These are phyloP conservation scores for Pichia sp. DNA, from an alignment of 1,139 yeast species.

Conservation along the genomic window DNA sequence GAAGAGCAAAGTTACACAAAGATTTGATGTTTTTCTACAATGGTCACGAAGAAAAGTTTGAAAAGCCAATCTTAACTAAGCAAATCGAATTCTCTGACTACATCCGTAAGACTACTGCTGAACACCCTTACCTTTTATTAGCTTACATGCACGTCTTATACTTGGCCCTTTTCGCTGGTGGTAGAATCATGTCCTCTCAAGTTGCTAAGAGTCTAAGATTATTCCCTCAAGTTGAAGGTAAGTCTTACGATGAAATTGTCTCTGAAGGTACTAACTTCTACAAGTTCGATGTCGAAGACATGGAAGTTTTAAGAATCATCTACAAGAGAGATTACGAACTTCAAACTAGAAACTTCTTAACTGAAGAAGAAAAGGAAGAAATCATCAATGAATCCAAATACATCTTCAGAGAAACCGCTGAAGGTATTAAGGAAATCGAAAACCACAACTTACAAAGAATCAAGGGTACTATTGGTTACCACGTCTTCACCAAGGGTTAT, in stretches of 20 bases:
- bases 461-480: constrained; percentile 55
- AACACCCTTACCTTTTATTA: constrained; percentile 67
- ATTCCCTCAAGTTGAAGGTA: constrained; percentile 70
- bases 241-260: constrained; percentile 60
- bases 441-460: constrained; percentile 57
- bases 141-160: constrained; percentile 91
- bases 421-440: constrained; percentile 65
- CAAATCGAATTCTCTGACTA: constrained; percentile 65
- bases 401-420: constrained; percentile 62
- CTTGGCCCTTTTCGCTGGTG: constrained; percentile 86
- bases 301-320: constrained; percentile 56
- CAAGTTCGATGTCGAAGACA: constrained; percentile 69
- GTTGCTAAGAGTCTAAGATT: constrained; percentile 66
- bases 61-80: constrained; percentile 53
- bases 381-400: constrained; percentile 67
- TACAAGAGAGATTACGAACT: constrained; percentile 80
- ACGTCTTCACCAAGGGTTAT: constrained; percentile 49
- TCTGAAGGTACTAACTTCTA: constrained; percentile 68
- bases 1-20: constrained; percentile 54
- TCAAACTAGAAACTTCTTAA: constrained; percentile 63
- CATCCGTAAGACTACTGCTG: constrained; percentile 50
- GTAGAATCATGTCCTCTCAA: constrained; percentile 67
- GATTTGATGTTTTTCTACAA: constrained; percentile 71
- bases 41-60: constrained; percentile 53
- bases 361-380: constrained; percentile 68